These are phyloP conservation scores for Auxenochlorella protothecoides DNA, from an alignment of 139 green algal genomes.

Conservation along the genomic window DNA sequence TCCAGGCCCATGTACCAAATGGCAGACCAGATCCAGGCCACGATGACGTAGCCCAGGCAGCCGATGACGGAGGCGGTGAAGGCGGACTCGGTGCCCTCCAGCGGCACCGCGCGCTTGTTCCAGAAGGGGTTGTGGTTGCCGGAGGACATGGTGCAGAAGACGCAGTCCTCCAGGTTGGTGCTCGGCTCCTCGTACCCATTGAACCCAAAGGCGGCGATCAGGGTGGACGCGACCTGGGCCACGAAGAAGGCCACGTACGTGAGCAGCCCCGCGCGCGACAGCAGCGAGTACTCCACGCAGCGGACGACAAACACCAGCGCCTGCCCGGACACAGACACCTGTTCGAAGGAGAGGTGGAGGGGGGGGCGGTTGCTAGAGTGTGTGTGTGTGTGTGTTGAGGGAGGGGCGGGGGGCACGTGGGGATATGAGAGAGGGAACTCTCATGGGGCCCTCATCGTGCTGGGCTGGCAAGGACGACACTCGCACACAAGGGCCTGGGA, in stretches of 20 bases:
- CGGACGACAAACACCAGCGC: conserved; percentile 74
- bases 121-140: conserved; percentile 37
- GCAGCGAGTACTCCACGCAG: conserved; percentile 42
- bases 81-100: conserved; percentile 38
- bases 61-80: conserved; percentile 56
- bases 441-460: not conserved
- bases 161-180: conserved; percentile 27
- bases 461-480: too few species aligned
- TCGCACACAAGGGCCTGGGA: too few species aligned
- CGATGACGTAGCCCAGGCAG: conserved; percentile 64
- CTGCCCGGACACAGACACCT: conserved; percentile 62
- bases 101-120: conserved; percentile 30
- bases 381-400: not conserved
- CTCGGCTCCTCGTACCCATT: conserved; percentile 48
- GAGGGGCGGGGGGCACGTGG: not conserved
- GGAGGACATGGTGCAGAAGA: conserved; percentile 41
- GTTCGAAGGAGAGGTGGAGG: not conserved
- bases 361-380: too few species aligned
- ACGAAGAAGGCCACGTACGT: conserved; percentile 69
- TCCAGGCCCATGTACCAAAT: conserved; percentile 71
- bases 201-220: conserved; percentile 61
- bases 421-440: not conserved
- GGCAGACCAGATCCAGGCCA: conserved; percentile 65
- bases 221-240: conserved; percentile 52
- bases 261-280: conserved; percentile 33